Evolutionary conservation across 352 stramenopile genomes (phyloP), one percentile per base, ranked within the genome.

Genomic region (Globisporangium parvum): DNA sequence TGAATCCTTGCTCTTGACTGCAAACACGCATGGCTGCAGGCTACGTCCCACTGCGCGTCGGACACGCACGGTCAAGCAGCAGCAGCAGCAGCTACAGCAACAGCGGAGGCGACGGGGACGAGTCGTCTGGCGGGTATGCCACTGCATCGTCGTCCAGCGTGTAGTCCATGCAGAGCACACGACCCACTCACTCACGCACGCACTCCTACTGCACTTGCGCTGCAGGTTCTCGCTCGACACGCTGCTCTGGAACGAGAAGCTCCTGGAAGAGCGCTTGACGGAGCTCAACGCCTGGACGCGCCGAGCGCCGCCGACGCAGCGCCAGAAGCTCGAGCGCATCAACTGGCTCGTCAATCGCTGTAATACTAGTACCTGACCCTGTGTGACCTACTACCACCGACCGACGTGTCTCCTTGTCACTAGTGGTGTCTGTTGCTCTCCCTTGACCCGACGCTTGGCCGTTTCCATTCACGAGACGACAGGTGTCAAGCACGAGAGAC

Each of bases 221-320:
- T 57, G 23, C 52, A 91, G 80, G 0, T 87, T 88, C 56, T 88
- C 77, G 24, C 59, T 87, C 45, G 80, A 91, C 53, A 91, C 80
- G 23, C 53, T 88, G 53, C 53, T 88, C 47, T 91, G 80, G 80
- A 66, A 66, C 47, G 77, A 88, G 26, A 69, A 78, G 46, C 66
- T 85, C 24, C 65, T 91, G 17, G 80, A 88, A 51, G 57, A 84
- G 41, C 76, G 80, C 15, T 70, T 91, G 23, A 63, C 83, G 62
- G 55, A 87, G 49, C 50, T 91, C 28, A 91, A 70, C 26, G 70
- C 71, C 10, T 90, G 80, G 80, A 88, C 75, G 6, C 67, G 75
- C 21, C 63, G 72, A 12, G 55, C 77, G 20, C 77, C 75, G 24
- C 66, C 80, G 51, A 69, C 77, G 20, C 73, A 77, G 21, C 73